Percentiles rank a stretch among this genome's conserved stretches.
Evolutionary conservation across 345 rosid genomes (phyloP).

Genomic region (Moringa oleifera): DNA sequence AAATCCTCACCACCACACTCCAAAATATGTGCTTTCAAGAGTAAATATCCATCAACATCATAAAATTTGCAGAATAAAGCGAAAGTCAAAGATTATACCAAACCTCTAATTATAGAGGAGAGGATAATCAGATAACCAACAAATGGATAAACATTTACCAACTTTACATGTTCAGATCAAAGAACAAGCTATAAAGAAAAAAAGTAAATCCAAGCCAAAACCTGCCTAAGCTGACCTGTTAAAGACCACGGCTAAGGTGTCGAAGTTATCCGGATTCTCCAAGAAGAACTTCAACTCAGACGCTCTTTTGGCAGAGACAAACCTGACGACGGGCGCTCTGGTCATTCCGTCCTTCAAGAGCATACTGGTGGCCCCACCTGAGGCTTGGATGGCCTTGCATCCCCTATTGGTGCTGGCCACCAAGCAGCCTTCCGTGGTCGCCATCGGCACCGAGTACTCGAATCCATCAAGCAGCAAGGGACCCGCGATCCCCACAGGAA

Average conservation of each 20-base stretch:
- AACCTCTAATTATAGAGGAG: background rate
- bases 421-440: constrained; percentile 94
- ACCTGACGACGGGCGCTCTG: constrained; percentile 77
- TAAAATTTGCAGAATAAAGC: background rate
- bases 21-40: background rate
- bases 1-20: background rate
- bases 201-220: background rate
- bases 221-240: constrained; percentile 42
- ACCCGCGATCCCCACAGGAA: constrained; percentile 92
- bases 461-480: constrained; percentile 79
- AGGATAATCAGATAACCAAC: background rate
- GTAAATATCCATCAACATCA: background rate
- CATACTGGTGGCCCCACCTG: constrained; percentile 69
- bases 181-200: background rate
- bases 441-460: constrained; percentile 89
- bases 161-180: background rate
- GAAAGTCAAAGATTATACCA: background rate
- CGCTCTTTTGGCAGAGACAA: constrained; percentile 52
- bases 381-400: constrained; percentile 67
- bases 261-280: constrained; percentile 64
- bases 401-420: constrained; percentile 95
- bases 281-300: constrained; percentile 71
- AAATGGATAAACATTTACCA: background rate
- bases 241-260: constrained; percentile 60
- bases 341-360: constrained; percentile 76